A percentile compares a stretch with the other conserved stretches of the same genome.
Conservation (phyloP, 306 rosid genomes). For the Prunus fruticosa region DNA sequence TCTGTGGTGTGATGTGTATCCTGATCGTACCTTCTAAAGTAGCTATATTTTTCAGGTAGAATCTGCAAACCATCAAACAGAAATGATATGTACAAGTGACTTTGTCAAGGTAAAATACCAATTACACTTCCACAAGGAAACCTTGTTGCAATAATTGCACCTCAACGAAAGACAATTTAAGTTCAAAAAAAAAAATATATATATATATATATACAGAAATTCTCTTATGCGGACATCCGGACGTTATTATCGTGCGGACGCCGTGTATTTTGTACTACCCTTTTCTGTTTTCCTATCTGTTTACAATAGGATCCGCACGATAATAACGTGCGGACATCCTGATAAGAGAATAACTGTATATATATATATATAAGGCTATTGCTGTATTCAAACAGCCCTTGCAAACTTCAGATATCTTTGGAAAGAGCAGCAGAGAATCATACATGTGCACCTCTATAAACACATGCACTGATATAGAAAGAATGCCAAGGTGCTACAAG, state of each 20-base stretch:
- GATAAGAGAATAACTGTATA: too few relatives aligned
- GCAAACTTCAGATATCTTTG: not conserved
- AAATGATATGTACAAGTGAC: slow-evolving; percentile 12
- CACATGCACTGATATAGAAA: not conserved
- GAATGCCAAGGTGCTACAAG: not conserved
- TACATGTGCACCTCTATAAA: not conserved
- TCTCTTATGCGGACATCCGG: too few relatives aligned
- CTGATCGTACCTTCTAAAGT: slow-evolving; percentile 69
- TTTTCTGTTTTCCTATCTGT: too few relatives aligned
- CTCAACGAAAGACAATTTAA: not conserved
- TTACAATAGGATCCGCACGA: too few relatives aligned
- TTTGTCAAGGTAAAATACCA: not conserved
- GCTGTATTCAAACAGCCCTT: not conserved
- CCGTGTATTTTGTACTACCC: too few relatives aligned
- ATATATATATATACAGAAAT: too few relatives aligned
- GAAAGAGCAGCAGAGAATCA: slow-evolving; percentile 5
- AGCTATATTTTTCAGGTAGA: slow-evolving; percentile 94
- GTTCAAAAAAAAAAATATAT: too few relatives aligned
- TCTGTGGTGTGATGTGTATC: slow-evolving; percentile 59
- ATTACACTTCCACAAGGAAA: not conserved
- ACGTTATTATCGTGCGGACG: too few relatives aligned
- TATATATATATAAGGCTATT: not conserved
- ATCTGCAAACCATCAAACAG: slow-evolving; percentile 50
- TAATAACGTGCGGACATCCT: too few relatives aligned
- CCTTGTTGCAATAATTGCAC: not conserved